Base-by-base conservation (phyloP, 176 grass and related monocot species). In the Aegilops speltoides region DNA sequence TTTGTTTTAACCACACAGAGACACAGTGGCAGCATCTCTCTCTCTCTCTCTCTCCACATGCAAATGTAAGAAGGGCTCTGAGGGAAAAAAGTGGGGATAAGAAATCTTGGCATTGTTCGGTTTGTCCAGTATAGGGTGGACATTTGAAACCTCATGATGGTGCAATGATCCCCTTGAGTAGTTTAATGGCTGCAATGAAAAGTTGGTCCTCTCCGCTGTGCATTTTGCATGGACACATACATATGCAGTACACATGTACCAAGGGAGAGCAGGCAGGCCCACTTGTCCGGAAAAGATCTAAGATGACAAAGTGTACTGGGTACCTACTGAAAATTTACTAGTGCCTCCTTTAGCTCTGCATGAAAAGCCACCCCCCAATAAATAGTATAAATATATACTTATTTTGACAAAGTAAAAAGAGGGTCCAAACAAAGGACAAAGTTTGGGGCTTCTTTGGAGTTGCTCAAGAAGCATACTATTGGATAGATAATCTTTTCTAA, bases 71-170 rank as follows among this genome's bases (percentile, higher is more conserved):
- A 79, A 89, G 40, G 65, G 62, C 33, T 88, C 78, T 74, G 67
- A 73, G 77, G 29, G 13, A 45, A 78, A 91, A 91, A 88, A 79
- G 62, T 24, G 50, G 76, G 46, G 63, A 28, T 40, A 52, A 16
- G 4, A 86, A 66, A 83, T 82, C 33, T 83, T 92, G 82, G 90
- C 79, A 78, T 92, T 85, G 82, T 90, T 88, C 85, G 69, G 85
- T 74, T 90, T 87, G 91, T 90, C 77, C 76, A 60, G 69, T 64
- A 67, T 67, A 56, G 73, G 48, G 75, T 86, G 54, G 76, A 85
- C 91, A 93, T 74, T 90, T 80, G 70, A 88, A 86, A 70, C 69
- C 61, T 78, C 79, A 83, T 90, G 77, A 86, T 93, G 91, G 77
- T 88, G 79, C 78, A 90, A 93, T 93, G 85, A 90, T 88, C 77